Evolutionary conservation across 2,329 filamentous ascomycete species (phyloP).

Genomic region (Hyphodiscus sp.): DNA sequence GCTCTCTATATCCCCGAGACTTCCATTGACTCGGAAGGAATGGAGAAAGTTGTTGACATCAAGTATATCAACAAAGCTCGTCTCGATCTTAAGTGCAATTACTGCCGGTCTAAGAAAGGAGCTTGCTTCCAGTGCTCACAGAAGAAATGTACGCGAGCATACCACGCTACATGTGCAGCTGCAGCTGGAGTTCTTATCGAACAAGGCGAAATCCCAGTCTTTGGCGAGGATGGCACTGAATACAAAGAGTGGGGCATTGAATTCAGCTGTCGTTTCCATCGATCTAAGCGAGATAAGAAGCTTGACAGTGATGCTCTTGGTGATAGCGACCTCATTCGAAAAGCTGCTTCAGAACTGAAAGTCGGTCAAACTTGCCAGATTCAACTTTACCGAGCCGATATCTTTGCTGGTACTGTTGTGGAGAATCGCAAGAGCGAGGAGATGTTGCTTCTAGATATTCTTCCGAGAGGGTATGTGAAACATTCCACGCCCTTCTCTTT

Average conservation of each 20-base stretch:
- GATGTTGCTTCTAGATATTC: slow-evolving; percentile 69
- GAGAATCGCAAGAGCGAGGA: slow-evolving; percentile 75
- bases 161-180: slow-evolving; percentile 91
- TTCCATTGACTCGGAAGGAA: slow-evolving; percentile 65
- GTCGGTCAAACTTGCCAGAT: slow-evolving; percentile 77
- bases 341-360: slow-evolving; percentile 62
- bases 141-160: slow-evolving; percentile 88
- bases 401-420: slow-evolving; percentile 82
- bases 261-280: slow-evolving; percentile 90
- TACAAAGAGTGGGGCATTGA: slow-evolving; percentile 90
- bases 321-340: slow-evolving; percentile 58
- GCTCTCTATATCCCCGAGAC: slow-evolving; percentile 90
- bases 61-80: slow-evolving; percentile 80
- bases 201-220: slow-evolving; percentile 76
- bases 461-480: slow-evolving; percentile 72
- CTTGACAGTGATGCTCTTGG: slow-evolving; percentile 64
- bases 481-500: slow-evolving; percentile 1
- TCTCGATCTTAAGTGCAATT: slow-evolving; percentile 87
- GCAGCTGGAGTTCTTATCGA: slow-evolving; percentile 90
- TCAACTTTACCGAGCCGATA: slow-evolving; percentile 76
- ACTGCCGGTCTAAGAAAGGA: slow-evolving; percentile 90
- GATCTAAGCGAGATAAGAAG: slow-evolving; percentile 77
- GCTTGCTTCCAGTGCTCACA: slow-evolving; percentile 95
- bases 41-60: slow-evolving; percentile 71
- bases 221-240: slow-evolving; percentile 83